Base-by-base conservation (phyloP, 108 stramenopile genomes). In the Pelagomonas calceolata region DNA sequence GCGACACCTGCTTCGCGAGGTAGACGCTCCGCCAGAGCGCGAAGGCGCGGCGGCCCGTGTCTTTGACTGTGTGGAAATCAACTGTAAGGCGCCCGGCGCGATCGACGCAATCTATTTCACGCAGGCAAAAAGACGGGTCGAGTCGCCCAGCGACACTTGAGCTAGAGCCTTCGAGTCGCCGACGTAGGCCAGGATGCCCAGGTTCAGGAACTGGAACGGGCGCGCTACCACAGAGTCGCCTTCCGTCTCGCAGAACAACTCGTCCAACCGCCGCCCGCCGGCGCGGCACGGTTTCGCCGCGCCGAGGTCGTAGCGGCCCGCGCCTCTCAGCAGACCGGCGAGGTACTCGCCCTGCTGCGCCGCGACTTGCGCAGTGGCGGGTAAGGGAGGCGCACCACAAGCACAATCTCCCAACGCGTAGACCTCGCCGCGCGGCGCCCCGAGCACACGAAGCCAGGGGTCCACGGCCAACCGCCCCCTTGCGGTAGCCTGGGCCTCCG, bases 151-250 rank as follows among this genome's bases (percentile, higher is more conserved):
- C 51, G 30, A 32, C 4, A 83, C 76, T 43, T 83, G 80, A 0
- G 82, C 82, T n/a, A 83, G 63, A 7, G 81, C 95, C 17, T 86
- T 83, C 7, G 85, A 91, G 15, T 82, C 88, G 4, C 95, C 94
- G 0, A 92, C 92, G 81, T 96, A 96, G 4, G 95, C 94, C 29
- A 96, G 76, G 66, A 94, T 94, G 29, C 95, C 95, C 26, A 96
- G 79, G 76, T 96, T 94, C 36, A 94, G 79, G 71, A 92, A 96
- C 81, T 94, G 93, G 77, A 96, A 96, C 32, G 91, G 91, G 71
- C 90, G 89, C 15, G 94, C 94, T 37, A 73, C 79, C 10, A 26
- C 14, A 30, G 3, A 7, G 39, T 12, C 39, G 39, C 12, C 12
- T 43, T 12, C 9, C 39, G 5, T 12, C 9, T 43, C 39, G 39